Evolutionary conservation across 257 asterid species (phyloP).

Genomic region (Nicotiana knightiana): DNA sequence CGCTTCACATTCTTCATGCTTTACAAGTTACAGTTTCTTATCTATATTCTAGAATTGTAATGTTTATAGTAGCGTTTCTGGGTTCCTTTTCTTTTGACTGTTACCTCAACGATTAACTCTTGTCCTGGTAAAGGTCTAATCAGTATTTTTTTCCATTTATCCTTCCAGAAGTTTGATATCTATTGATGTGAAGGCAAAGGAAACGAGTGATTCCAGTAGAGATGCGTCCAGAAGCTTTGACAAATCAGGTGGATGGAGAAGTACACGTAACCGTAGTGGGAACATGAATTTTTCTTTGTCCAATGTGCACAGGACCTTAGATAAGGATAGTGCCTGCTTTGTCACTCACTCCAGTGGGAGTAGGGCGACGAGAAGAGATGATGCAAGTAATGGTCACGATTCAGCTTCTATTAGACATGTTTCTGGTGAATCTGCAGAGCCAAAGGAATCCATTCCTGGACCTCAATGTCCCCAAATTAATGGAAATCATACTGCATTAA

Average conservation of each 20-base stretch:
- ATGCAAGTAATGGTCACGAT: conserved; percentile 27
- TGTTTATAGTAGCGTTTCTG: background rate
- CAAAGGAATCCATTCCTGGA: conserved; percentile 25
- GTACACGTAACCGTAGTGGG: conserved; percentile 36
- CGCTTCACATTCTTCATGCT: background rate
- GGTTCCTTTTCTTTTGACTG: background rate
- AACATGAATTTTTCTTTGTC: conserved; percentile 20
- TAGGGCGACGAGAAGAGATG: conserved; percentile 29
- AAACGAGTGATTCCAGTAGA: conserved; percentile 18
- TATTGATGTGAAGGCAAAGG: conserved; percentile 32
- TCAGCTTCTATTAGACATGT: conserved; percentile 27
- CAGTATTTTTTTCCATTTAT: background rate
- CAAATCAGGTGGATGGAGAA: conserved; percentile 55
- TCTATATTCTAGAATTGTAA: background rate
- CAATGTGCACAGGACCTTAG: conserved; percentile 20
- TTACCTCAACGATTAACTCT: conserved; percentile 1
- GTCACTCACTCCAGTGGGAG: conserved; percentile 27
- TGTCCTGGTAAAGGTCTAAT: background rate
- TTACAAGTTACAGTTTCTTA: background rate
- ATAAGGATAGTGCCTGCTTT: conserved; percentile 15
- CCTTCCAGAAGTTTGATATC: conserved; percentile 39
- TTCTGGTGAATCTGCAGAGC: conserved; percentile 29
- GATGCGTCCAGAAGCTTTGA: conserved; percentile 23
- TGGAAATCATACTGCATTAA: conserved; percentile 29
- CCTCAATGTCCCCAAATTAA: conserved; percentile 29